A percentile compares a stretch with the other conserved stretches of the same genome.
Conservation (phyloP, 106 monocot species). For the Dioscorea zingiberensis region DNA sequence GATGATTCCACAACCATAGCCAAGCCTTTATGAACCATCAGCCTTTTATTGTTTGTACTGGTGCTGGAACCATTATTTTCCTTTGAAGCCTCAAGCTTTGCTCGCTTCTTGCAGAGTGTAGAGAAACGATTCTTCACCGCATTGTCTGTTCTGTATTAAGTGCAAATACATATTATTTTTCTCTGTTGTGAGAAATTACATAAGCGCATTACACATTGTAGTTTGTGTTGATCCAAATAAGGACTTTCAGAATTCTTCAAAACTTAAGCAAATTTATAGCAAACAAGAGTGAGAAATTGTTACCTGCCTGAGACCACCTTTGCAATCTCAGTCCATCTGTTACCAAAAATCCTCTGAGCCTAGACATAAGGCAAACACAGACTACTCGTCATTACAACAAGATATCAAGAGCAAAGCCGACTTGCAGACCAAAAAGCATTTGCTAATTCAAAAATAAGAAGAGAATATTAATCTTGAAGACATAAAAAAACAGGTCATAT, state of each 20-base stretch:
- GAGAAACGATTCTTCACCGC: conserved; percentile 94
- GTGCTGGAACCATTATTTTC: conserved; percentile 40
- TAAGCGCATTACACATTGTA: too few species aligned
- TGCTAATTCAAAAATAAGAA: background rate
- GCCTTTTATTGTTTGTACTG: conserved; percentile 22
- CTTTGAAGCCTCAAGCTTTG: conserved; percentile 53
- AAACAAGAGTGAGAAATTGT: background rate
- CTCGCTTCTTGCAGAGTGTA: conserved; percentile 81
- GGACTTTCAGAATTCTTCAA: too few species aligned
- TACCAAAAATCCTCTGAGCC: conserved; percentile 94
- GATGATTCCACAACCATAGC: conserved; percentile 15
- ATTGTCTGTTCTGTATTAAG: conserved; percentile 74
- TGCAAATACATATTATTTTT: background rate
- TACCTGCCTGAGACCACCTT: conserved; percentile 96
- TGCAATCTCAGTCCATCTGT: conserved; percentile 96
- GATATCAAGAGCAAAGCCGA: background rate
- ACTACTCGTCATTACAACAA: background rate
- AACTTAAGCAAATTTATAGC: background rate
- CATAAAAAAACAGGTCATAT: background rate
- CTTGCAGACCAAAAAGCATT: too few species aligned
- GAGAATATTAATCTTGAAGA: background rate
- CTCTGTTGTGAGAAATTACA: too few species aligned
- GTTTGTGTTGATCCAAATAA: too few species aligned
- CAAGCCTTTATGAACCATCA: conserved; percentile 17
- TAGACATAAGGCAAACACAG: conserved; percentile 18